Percentiles rank a stretch among this genome's conserved stretches.
phyloP scores from a whole-genome alignment of 2,329 filamentous ascomycete genomes.

The Ophiocordyceps camponoti-saundersi region DNA sequence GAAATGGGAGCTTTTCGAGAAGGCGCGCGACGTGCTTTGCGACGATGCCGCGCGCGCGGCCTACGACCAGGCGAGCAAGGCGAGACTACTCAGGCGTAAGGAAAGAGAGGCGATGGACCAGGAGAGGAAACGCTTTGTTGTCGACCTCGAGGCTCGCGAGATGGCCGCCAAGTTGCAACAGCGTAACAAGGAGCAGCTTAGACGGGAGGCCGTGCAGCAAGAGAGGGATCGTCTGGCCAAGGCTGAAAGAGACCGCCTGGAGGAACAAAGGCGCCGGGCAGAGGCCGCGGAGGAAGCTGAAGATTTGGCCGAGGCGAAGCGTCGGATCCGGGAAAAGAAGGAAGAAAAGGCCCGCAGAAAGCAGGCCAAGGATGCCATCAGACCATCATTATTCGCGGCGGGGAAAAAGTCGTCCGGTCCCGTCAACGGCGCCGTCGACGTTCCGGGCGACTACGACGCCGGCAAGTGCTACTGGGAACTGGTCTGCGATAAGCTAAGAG shows the following conservation, averaged over 20 bases:
- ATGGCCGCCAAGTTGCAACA: slow-evolving; percentile 43
- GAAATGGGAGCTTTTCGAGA: slow-evolving; percentile 72
- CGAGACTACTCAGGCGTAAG: slow-evolving; percentile 49
- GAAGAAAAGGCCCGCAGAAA: slow-evolving; percentile 21
- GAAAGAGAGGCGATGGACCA: slow-evolving; percentile 60
- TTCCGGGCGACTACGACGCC: slow-evolving; percentile 18
- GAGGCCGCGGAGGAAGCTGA: slow-evolving; percentile 21
- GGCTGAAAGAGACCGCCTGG: slow-evolving; percentile 18
- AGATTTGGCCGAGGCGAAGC: slow-evolving; percentile 18
- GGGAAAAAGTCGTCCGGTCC: slow-evolving; percentile 8
- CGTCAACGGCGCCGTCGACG: slow-evolving; percentile 15
- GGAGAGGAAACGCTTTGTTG: slow-evolving; percentile 58
- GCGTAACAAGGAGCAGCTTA: slow-evolving; percentile 24
- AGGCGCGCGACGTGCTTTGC: slow-evolving; percentile 70
- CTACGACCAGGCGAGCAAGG: slow-evolving; percentile 64
- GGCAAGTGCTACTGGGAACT: slow-evolving; percentile 21
- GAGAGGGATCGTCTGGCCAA: slow-evolving; percentile 20
- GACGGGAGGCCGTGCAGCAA: slow-evolving; percentile 17
- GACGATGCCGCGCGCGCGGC: slow-evolving; percentile 52
- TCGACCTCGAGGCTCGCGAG: slow-evolving; percentile 72
- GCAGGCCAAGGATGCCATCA: slow-evolving; percentile 18
- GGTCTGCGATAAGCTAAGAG: slow-evolving; percentile 22
- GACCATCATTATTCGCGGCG: slow-evolving; percentile 7
- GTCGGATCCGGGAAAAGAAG: slow-evolving; percentile 21
- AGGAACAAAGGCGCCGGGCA: slow-evolving; percentile 17